These are phyloP conservation scores for Saccharomycodes ludwigii DNA, from an alignment of 805 yeast genomes.

Conservation along the genomic window DNA sequence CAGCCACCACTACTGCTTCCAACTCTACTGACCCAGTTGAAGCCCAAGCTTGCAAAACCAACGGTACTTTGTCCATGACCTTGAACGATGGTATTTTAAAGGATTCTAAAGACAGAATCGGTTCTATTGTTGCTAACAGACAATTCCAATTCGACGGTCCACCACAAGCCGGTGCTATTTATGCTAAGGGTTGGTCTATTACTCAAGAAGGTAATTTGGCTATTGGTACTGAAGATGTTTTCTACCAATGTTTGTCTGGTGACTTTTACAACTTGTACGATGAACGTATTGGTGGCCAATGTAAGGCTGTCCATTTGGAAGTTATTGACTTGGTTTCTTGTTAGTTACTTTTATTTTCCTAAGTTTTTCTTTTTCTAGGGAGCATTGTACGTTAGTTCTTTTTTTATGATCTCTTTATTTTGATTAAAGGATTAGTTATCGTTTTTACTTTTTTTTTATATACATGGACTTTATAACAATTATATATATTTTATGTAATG, in stretches of 20 bases:
- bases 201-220: slow-evolving; percentile 45
- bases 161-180: slow-evolving; percentile 58
- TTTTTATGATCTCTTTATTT: no score
- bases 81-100: slow-evolving; percentile 37
- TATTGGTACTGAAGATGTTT: slow-evolving; percentile 40
- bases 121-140: slow-evolving; percentile 61
- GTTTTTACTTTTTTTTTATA: no score
- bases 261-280: slow-evolving; percentile 58
- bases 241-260: slow-evolving; percentile 57
- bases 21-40: slow-evolving; percentile 8
- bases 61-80: slow-evolving; percentile 36
- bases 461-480: no score
- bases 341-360: slow-evolving; percentile 13
- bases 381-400: no score
- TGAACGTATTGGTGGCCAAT: slow-evolving; percentile 39
- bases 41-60: slow-evolving; percentile 16
- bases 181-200: slow-evolving; percentile 53
- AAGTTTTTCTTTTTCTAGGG: not conserved
- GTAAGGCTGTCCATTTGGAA: slow-evolving; percentile 41
- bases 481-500: no score
- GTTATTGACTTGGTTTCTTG: slow-evolving; percentile 40
- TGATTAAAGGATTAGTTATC: no score
- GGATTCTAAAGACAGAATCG: slow-evolving; percentile 50
- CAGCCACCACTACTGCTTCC: slow-evolving; percentile 16
- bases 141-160: slow-evolving; percentile 74